Evolutionary conservation across 352 stramenopile genomes (phyloP).

Genomic region (Halophytophthora polymorphica): DNA sequence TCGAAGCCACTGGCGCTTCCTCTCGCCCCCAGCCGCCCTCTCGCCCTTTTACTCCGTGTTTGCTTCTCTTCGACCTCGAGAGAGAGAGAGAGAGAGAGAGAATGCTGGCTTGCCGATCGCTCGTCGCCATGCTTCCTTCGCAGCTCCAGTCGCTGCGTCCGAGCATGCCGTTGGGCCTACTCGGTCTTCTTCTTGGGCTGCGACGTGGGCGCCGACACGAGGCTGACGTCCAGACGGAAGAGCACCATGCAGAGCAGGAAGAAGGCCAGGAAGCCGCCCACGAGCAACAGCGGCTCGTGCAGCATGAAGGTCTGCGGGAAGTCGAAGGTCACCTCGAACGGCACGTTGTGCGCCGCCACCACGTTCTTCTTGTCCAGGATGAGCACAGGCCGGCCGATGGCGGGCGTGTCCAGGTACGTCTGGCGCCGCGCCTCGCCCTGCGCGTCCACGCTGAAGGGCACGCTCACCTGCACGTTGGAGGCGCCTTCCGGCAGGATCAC

Average conservation of each 20-base stretch:
- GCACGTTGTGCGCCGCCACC: slow-evolving; percentile 78
- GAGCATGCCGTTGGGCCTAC: no score
- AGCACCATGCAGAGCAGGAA: slow-evolving; percentile 85
- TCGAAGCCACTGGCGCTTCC: no score
- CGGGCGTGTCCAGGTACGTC: slow-evolving; percentile 84
- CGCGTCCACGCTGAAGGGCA: slow-evolving; percentile 71
- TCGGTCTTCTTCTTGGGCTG: slow-evolving; percentile 64
- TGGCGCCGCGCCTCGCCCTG: slow-evolving; percentile 58
- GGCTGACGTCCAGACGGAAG: slow-evolving; percentile 82
- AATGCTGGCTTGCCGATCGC: no score
- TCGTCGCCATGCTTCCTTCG: no score
- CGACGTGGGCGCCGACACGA: slow-evolving; percentile 31
- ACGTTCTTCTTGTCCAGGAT: slow-evolving; percentile 85
- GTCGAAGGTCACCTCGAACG: slow-evolving; percentile 85
- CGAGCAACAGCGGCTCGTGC: slow-evolving; percentile 83
- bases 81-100: no score
- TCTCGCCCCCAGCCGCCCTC: no score
- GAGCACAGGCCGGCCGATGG: slow-evolving; percentile 75
- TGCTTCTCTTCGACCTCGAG: no score
- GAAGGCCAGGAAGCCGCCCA: slow-evolving; percentile 78
- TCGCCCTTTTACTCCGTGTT: no score
- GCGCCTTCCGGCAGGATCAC: slow-evolving; percentile 83
- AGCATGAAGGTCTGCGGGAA: slow-evolving; percentile 80
- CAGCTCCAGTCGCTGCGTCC: no score
- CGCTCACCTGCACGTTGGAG: slow-evolving; percentile 72